Base-by-base conservation (phyloP, 768 basidiomycete genomes). In the Cystofilobasidium bisporidii region DNA sequence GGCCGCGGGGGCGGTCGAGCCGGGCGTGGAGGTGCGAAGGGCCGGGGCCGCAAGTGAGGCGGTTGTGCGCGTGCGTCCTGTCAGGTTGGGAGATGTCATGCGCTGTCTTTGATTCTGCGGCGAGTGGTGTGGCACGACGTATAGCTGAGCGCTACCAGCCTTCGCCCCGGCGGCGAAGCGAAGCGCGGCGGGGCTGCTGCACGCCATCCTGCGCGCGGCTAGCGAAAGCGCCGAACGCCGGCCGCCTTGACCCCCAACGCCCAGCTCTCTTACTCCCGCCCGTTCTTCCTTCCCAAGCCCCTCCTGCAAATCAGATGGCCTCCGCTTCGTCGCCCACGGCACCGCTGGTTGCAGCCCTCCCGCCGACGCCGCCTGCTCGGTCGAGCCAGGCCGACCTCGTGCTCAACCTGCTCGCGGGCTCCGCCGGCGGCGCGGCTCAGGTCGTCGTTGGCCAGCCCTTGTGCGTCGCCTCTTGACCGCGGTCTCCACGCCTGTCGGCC, bases 1-100 rank as follows among this genome's bases (percentile, higher is more conserved):
- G 38, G 68, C 70, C 43, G 69, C 61, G 64, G 3, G 75, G 88
- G 38, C 84, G 81, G 69, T 69, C 64, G 68, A 24, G 81, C 67
- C 67, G 65, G 69, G 63, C 33, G 67, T 4, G 69, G 67, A 30
- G 68, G 71, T 32, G 66, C 71, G n/a, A 30, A 63, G 38, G 63
- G 68, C 8, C 36, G 67, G 24, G 68, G 68, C 30, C 45, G 62
- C 24, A 63, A 63, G 50, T 63, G n/a, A 36, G n/a, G 41, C 9
- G 20, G 32, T n/a, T 40, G 59, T 40, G 33, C 4, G 48, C n/a
- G 10, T 11, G 48, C n/a, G n/a, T n/a, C n/a, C n/a, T n/a, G n/a
- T n/a, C n/a, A n/a, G n/a, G n/a, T n/a, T n/a, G n/a, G n/a, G n/a
- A n/a, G n/a, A n/a, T n/a, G n/a, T n/a, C n/a, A n/a, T n/a, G n/a